Evolutionary conservation across 2,329 filamentous ascomycete genomes (phyloP).

Genomic region (Alternaria sp.): DNA sequence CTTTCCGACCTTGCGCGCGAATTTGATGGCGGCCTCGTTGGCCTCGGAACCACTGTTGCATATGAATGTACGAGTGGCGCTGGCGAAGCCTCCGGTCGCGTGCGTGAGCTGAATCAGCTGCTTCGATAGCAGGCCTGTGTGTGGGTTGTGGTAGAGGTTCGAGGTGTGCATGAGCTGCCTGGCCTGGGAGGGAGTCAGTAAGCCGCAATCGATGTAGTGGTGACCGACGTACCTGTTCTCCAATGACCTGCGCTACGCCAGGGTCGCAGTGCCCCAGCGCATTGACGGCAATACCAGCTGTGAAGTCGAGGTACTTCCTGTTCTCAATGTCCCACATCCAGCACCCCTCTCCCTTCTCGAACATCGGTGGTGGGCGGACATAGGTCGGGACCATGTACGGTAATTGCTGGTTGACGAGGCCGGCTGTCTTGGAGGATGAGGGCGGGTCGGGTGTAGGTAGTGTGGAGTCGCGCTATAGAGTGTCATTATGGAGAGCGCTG

Average conservation of each 20-base stretch:
- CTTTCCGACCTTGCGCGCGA: slow-evolving; percentile 90
- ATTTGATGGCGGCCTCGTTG: slow-evolving; percentile 98
- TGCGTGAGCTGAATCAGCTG: slow-evolving; percentile 81
- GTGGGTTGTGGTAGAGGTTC: slow-evolving; percentile 96
- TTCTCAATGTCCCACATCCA: slow-evolving; percentile 92
- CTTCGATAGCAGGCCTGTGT: slow-evolving; percentile 89
- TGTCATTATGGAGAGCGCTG: slow-evolving; percentile 13
- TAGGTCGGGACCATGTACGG: slow-evolving; percentile 97
- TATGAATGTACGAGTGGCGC: slow-evolving; percentile 81
- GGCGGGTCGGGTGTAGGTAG: slow-evolving; percentile 75
- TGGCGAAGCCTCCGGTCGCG: slow-evolving; percentile 80
- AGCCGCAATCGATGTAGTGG: not conserved
- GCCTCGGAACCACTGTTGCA: slow-evolving; percentile 97
- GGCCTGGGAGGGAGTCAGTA: slow-evolving; percentile 43
- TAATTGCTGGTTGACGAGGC: slow-evolving; percentile 75
- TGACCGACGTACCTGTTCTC: slow-evolving; percentile 68
- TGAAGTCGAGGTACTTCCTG: slow-evolving; percentile 90
- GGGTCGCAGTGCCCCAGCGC: slow-evolving; percentile 88
- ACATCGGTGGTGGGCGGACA: slow-evolving; percentile 85
- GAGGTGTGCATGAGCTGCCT: slow-evolving; percentile 86
- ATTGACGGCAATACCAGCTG: slow-evolving; percentile 94
- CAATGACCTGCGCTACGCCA: slow-evolving; percentile 75
- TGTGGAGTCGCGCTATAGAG: slow-evolving; percentile 36
- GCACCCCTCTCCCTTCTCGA: slow-evolving; percentile 84
- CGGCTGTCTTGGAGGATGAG: slow-evolving; percentile 74